phyloP scores from a whole-genome alignment of 441 rosid species.

The Euphorbia corollata region DNA sequence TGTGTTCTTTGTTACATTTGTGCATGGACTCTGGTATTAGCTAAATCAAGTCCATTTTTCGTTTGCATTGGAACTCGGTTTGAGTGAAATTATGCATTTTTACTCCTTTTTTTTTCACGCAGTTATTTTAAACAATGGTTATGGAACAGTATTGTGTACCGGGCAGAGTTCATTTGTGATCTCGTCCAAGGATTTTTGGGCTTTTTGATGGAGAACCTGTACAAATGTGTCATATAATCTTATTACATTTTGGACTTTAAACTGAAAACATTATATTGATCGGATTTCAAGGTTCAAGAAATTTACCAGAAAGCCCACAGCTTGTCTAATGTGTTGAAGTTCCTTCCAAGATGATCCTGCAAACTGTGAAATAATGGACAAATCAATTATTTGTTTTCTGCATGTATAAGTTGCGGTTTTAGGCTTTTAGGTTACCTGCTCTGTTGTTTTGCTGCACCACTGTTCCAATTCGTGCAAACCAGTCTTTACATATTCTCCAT shows the following conservation, averaged over 20 bases:
- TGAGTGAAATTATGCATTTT: neutral
- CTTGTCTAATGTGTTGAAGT: slow-evolving; percentile 64
- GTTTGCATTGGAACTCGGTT: neutral
- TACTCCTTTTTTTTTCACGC: neutral
- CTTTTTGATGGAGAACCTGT: slow-evolving; percentile 61
- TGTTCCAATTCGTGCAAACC: slow-evolving; percentile 62
- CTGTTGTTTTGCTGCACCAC: slow-evolving; percentile 54
- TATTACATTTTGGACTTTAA: slow-evolving; percentile 5
- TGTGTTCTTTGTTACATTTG: neutral
- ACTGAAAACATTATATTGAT: neutral
- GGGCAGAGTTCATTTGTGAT: slow-evolving; percentile 54
- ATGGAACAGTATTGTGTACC: slow-evolving; percentile 30
- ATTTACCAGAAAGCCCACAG: slow-evolving; percentile 60
- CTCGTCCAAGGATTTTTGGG: slow-evolving; percentile 45
- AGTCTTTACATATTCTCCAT: slow-evolving; percentile 61
- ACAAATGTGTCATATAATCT: neutral
- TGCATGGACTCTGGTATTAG: neutral
- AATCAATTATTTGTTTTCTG: neutral
- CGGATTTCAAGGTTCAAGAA: slow-evolving; percentile 7
- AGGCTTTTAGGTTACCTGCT: slow-evolving; percentile 34
- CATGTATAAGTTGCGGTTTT: too few species aligned
- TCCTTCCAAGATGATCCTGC: slow-evolving; percentile 55
- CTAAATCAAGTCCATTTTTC: neutral
- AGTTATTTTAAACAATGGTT: neutral
- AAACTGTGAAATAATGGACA: slow-evolving; percentile 22